Percentiles rank a stretch among this genome's conserved stretches.
Conservation (phyloP, 768 basidiomycete species). For the Gelatoporia subvermispora region DNA sequence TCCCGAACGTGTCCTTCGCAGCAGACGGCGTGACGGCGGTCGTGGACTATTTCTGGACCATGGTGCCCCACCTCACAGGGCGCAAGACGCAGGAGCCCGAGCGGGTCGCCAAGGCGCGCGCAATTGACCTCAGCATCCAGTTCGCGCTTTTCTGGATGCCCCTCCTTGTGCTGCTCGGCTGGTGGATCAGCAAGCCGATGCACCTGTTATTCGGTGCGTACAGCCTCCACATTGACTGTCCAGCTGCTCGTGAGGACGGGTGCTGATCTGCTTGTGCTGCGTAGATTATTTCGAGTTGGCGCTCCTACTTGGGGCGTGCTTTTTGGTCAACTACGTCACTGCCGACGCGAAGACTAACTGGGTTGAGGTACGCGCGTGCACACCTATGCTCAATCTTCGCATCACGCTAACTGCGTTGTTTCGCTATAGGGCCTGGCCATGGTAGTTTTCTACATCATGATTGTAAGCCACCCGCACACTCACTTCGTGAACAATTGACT, state of each 20-base stretch:
- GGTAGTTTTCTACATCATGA: constrained; percentile 65
- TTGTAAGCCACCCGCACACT: constrained; percentile 32
- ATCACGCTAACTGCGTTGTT: neutral
- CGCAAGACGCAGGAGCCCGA: constrained; percentile 39
- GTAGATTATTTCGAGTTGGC: constrained; percentile 71
- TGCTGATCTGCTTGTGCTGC: neutral
- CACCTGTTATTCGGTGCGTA: constrained; percentile 62
- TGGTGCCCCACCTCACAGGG: constrained; percentile 36
- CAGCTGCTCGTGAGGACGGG: neutral
- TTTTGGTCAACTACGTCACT: constrained; percentile 77
- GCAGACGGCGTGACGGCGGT: constrained; percentile 63
- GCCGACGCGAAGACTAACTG: constrained; percentile 78
- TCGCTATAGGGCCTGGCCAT: constrained; percentile 41
- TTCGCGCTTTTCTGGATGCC: constrained; percentile 81
- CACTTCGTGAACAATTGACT: neutral
- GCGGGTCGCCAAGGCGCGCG: constrained; percentile 59
- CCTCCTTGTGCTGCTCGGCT: constrained; percentile 59
- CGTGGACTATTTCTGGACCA: constrained; percentile 47
- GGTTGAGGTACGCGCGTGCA: constrained; percentile 43
- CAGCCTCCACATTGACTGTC: neutral
- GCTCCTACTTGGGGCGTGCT: constrained; percentile 58
- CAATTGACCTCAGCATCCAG: constrained; percentile 76
- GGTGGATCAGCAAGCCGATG: constrained; percentile 61
- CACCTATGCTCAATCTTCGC: neutral
- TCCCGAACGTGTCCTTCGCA: constrained; percentile 70